Evolutionary conservation across 1,139 yeast genomes (phyloP).

Genomic region (Candida smagusa): DNA sequence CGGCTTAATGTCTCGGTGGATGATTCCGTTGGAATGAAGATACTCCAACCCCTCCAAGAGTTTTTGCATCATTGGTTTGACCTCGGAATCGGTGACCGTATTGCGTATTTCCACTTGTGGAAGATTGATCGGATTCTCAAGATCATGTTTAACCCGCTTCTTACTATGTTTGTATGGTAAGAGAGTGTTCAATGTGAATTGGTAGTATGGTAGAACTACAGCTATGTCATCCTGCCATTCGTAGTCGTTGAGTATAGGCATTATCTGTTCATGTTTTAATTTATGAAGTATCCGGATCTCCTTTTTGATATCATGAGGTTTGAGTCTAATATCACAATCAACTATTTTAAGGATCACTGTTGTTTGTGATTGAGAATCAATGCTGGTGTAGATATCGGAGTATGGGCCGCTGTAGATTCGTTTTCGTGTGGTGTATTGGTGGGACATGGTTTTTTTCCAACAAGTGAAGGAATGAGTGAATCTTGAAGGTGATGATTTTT

Average conservation of each 20-base stretch:
- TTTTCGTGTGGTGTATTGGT: constrained; percentile 12
- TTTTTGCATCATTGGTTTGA: constrained; percentile 32
- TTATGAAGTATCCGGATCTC: constrained; percentile 29
- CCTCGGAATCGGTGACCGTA: constrained; percentile 5
- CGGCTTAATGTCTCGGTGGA: constrained; percentile 88
- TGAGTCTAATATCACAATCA: constrained; percentile 33
- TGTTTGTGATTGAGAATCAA: constrained; percentile 10
- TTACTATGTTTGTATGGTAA: constrained; percentile 15
- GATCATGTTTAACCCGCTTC: constrained; percentile 20
- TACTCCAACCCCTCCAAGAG: constrained; percentile 48
- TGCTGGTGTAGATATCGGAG: constrained; percentile 32
- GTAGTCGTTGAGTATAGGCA: constrained; percentile 23
- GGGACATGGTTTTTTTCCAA: no score
- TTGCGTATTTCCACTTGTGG: constrained; percentile 11
- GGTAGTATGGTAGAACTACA: constrained; percentile 33
- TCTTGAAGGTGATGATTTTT: no score
- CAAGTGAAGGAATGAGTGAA: no score
- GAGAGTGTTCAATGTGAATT: constrained; percentile 24
- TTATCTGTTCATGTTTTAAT: constrained; percentile 21
- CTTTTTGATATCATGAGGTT: constrained; percentile 38
- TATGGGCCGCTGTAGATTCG: constrained; percentile 34
- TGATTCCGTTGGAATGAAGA: constrained; percentile 58
- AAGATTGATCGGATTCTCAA: constrained; percentile 16
- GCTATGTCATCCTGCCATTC: constrained; percentile 31
- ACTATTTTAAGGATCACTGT: constrained; percentile 37